Evolutionary conservation across 176 grass and related monocot genomes (phyloP).

Genomic region (Thalia dealbata): DNA sequence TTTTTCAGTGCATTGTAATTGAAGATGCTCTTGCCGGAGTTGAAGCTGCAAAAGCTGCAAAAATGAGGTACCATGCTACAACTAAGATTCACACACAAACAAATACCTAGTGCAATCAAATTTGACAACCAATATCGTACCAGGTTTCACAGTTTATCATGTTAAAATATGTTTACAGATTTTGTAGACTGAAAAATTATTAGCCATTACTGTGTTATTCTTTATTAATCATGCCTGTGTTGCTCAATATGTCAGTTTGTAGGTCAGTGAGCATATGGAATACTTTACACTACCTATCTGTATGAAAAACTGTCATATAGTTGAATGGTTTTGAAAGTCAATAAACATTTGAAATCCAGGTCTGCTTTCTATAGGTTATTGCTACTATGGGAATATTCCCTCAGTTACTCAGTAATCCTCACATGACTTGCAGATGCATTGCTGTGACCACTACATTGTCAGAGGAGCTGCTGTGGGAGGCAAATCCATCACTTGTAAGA

Average conservation of each 20-base stretch:
- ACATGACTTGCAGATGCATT: constrained; percentile 68
- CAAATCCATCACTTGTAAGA: constrained; percentile 57
- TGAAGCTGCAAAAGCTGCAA: constrained; percentile 86
- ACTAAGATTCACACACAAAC: no score
- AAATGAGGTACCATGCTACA: constrained; percentile 47
- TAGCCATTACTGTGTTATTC: not conserved
- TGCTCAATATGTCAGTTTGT: not conserved
- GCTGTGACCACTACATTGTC: constrained; percentile 88
- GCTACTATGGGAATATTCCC: not conserved
- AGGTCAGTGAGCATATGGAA: not conserved
- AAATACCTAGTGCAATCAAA: not conserved
- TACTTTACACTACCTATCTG: not conserved
- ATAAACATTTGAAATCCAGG: not conserved
- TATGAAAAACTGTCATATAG: not conserved
- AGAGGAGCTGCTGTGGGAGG: constrained; percentile 53
- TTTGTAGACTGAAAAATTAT: not conserved
- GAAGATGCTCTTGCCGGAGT: constrained; percentile 98
- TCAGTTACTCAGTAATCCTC: constrained; percentile 5
- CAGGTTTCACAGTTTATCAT: not conserved
- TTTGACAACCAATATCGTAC: not conserved
- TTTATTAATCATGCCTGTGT: not conserved
- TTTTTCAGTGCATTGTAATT: constrained; percentile 79
- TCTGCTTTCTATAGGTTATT: not conserved
- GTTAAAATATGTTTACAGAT: not conserved
- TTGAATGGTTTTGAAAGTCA: not conserved